Conservation (phyloP, 805 yeast genomes). For the Candida parachauliodes region DNA sequence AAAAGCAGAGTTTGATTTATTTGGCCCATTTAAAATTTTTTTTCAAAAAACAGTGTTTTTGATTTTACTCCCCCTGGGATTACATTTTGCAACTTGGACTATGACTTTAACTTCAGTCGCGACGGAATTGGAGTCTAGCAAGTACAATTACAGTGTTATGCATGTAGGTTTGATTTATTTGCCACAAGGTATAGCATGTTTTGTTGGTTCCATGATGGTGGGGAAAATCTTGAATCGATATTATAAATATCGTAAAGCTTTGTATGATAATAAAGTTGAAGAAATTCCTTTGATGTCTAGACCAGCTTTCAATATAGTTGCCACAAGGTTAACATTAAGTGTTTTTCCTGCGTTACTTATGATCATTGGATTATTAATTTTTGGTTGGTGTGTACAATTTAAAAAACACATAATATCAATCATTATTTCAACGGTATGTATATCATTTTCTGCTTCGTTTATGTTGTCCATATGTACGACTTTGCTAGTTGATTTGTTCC, state of each 20-base stretch:
- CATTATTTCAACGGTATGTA: slow-evolving; percentile 53
- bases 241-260: slow-evolving; percentile 33
- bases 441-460: slow-evolving; percentile 57
- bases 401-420: slow-evolving; percentile 50
- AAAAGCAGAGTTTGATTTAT: slow-evolving; percentile 19
- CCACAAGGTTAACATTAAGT: slow-evolving; percentile 48
- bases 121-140: slow-evolving; percentile 43
- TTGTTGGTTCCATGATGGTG: slow-evolving; percentile 53
- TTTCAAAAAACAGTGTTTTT: slow-evolving; percentile 42
- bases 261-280: slow-evolving; percentile 16
- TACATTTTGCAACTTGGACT: slow-evolving; percentile 70
- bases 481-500: slow-evolving; percentile 71
- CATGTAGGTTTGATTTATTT: slow-evolving; percentile 70
- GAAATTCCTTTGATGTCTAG: slow-evolving; percentile 15
- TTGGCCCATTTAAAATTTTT: slow-evolving; percentile 42
- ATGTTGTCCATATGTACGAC: slow-evolving; percentile 60
- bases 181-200: slow-evolving; percentile 68
- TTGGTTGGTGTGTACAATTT: slow-evolving; percentile 70
- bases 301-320: slow-evolving; percentile 51
- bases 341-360: slow-evolving; percentile 37
- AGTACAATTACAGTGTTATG: slow-evolving; percentile 49
- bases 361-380: slow-evolving; percentile 26
- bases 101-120: slow-evolving; percentile 64
- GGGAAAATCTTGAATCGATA: slow-evolving; percentile 57
- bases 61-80: slow-evolving; percentile 52